A percentile compares a stretch with the other conserved stretches of the same genome.
These are phyloP conservation scores for Fusarium buharicum DNA, from an alignment of 2,329 filamentous ascomycete species.

Conservation along the genomic window DNA sequence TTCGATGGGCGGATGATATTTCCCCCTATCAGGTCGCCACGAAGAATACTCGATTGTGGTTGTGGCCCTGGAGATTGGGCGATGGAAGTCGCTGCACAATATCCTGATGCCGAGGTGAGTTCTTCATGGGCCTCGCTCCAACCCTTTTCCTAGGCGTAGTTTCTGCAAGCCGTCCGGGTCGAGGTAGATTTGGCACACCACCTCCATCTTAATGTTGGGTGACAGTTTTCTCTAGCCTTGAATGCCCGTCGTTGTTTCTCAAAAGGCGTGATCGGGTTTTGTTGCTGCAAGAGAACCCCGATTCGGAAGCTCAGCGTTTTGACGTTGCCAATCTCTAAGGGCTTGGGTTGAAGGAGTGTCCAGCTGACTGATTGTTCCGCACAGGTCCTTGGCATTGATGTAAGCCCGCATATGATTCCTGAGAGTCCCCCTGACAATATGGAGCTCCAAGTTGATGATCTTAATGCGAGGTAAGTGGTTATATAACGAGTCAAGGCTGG, in stretches of 20 bases:
- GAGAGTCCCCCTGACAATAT: slow-evolving; percentile 73
- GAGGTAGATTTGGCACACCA: not conserved
- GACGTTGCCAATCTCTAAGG: not conserved
- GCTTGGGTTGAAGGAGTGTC: not conserved
- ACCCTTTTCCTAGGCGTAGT: not conserved
- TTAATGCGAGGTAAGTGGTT: slow-evolving; percentile 67
- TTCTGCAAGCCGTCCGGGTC: not conserved
- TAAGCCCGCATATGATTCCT: slow-evolving; percentile 75
- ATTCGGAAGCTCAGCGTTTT: not conserved
- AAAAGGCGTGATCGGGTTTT: too few relatives aligned
- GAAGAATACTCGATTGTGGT: slow-evolving; percentile 76
- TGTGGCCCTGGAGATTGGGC: slow-evolving; percentile 79
- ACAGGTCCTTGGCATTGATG: slow-evolving; percentile 77
- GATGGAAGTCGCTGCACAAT: slow-evolving; percentile 70
- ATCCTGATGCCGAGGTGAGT: slow-evolving; percentile 72
- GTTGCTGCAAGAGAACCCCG: not conserved
- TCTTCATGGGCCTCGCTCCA: not conserved
- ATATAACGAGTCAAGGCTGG: not conserved
- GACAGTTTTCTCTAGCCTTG: not conserved
- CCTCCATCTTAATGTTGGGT: not conserved
- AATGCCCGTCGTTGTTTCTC: not conserved
- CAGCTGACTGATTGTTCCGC: not conserved
- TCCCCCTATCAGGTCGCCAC: slow-evolving; percentile 68
- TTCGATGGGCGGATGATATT: slow-evolving; percentile 77
- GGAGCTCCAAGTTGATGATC: slow-evolving; percentile 76